Percentiles rank a stretch among this genome's conserved stretches.
phyloP scores from a whole-genome alignment of 805 yeast genomes.

The Nakazawaea laoshanensis region DNA sequence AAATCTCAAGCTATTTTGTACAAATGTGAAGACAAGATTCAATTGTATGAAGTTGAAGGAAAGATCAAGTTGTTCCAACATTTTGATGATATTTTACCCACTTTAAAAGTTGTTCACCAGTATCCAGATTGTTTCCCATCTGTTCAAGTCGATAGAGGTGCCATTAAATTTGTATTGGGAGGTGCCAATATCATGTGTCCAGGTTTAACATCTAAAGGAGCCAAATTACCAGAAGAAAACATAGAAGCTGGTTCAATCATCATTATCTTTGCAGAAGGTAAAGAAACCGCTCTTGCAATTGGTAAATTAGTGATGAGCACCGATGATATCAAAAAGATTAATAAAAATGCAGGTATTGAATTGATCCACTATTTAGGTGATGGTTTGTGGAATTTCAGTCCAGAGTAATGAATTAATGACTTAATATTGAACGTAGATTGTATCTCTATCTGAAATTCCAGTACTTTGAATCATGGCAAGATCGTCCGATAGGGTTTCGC shows the following conservation, averaged over 20 bases:
- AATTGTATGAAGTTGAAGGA: slow-evolving; percentile 62
- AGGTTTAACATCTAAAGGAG: slow-evolving; percentile 83
- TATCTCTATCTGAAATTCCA: slow-evolving; percentile 11
- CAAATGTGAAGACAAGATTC: slow-evolving; percentile 87
- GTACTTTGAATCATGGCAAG: slow-evolving; percentile 16
- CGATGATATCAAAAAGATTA: slow-evolving; percentile 72
- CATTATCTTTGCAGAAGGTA: slow-evolving; percentile 85
- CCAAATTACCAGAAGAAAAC: slow-evolving; percentile 67
- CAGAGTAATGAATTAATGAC: slow-evolving; percentile 24
- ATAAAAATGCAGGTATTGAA: slow-evolving; percentile 88
- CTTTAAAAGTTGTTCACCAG: slow-evolving; percentile 67
- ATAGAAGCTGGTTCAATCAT: slow-evolving; percentile 64
- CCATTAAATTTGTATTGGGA: slow-evolving; percentile 88
- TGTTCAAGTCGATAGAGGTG: slow-evolving; percentile 92
- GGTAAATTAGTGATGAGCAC: slow-evolving; percentile 87
- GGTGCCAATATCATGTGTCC: slow-evolving; percentile 98
- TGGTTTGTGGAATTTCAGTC: slow-evolving; percentile 67
- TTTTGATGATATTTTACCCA: slow-evolving; percentile 72
- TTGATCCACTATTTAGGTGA: slow-evolving; percentile 80
- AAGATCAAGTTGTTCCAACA: slow-evolving; percentile 76
- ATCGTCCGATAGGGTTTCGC: slow-evolving; percentile 17
- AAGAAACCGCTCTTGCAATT: slow-evolving; percentile 81
- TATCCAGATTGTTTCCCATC: slow-evolving; percentile 79
- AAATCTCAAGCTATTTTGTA: slow-evolving; percentile 72
- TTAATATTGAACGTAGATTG: slow-evolving; percentile 1